Conservation (phyloP, 2,329 filamentous ascomycete species). For the Emericellopsis cladophorae region DNA sequence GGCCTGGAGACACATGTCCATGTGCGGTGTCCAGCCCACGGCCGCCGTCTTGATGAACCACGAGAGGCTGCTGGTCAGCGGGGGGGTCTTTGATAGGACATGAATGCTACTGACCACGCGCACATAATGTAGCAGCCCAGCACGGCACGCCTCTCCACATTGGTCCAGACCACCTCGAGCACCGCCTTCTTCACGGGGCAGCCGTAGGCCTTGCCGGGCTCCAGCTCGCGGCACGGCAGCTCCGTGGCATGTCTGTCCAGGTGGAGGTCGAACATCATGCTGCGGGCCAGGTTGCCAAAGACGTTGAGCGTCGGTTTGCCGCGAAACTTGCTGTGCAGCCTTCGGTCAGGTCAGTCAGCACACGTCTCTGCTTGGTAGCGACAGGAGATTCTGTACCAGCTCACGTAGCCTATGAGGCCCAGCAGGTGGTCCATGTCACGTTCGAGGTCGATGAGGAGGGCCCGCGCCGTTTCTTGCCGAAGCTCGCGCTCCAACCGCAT, state of each 20-base stretch:
- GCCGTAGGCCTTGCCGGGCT: constrained; percentile 5
- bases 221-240: constrained; percentile 5
- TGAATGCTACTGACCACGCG: constrained; percentile 10
- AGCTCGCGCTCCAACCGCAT: constrained; percentile 22
- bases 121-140: constrained; percentile 14
- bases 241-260: constrained; percentile 6
- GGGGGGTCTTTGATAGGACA: background rate
- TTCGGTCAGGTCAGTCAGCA: background rate
- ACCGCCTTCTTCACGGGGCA: constrained; percentile 6
- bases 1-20: constrained; percentile 41
- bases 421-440: constrained; percentile 37
- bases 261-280: constrained; percentile 6
- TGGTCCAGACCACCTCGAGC: constrained; percentile 8
- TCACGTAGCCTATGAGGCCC: constrained; percentile 30
- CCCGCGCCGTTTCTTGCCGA: constrained; percentile 28
- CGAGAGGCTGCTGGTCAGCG: constrained; percentile 5
- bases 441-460: constrained; percentile 32
- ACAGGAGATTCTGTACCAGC: background rate
- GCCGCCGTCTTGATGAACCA: constrained; percentile 26
- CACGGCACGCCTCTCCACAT: constrained; percentile 16
- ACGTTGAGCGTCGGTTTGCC: background rate
- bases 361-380: no score
- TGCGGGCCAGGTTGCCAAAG: background rate
- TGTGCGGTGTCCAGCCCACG: constrained; percentile 42
- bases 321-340: background rate